These are phyloP conservation scores for Cladosporium phlei DNA, from an alignment of 2,329 filamentous ascomycete genomes.

Conservation along the genomic window DNA sequence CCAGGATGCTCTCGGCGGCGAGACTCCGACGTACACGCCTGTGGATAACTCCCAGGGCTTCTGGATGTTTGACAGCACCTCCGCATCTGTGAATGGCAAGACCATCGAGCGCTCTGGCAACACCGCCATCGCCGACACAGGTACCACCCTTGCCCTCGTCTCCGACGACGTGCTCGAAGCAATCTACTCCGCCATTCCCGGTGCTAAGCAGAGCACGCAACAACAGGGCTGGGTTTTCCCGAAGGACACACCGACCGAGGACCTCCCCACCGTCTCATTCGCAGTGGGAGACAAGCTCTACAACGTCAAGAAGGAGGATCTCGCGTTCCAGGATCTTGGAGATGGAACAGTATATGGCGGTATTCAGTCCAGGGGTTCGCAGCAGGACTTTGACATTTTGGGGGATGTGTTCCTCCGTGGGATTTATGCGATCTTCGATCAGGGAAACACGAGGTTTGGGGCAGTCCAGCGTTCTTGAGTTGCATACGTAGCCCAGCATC, in stretches of 20 bases:
- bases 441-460: conserved; percentile 29
- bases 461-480: neutral
- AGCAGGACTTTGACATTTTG: conserved; percentile 56
- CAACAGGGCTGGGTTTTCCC: conserved; percentile 64
- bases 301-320: conserved; percentile 58
- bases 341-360: conserved; percentile 58
- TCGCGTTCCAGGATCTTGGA: conserved; percentile 54
- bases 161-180: too few relatives aligned
- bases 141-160: too few relatives aligned
- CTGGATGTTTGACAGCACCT: too few relatives aligned
- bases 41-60: too few relatives aligned
- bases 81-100: too few relatives aligned
- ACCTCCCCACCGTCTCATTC: conserved; percentile 58
- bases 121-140: too few relatives aligned
- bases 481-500: too few relatives aligned
- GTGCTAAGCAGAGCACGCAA: conserved; percentile 34
- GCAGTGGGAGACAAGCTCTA: conserved; percentile 60
- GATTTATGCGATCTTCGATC: conserved; percentile 62
- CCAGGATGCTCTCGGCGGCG: too few relatives aligned
- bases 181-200: too few relatives aligned
- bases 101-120: too few relatives aligned
- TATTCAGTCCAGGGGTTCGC: conserved; percentile 57
- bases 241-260: conserved; percentile 42
- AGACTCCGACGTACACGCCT: too few relatives aligned
- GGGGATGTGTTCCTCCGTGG: conserved; percentile 62